These are phyloP conservation scores for Cnidoscolus chayamansa DNA, from an alignment of 441 rosid species.

Conservation along the genomic window DNA sequence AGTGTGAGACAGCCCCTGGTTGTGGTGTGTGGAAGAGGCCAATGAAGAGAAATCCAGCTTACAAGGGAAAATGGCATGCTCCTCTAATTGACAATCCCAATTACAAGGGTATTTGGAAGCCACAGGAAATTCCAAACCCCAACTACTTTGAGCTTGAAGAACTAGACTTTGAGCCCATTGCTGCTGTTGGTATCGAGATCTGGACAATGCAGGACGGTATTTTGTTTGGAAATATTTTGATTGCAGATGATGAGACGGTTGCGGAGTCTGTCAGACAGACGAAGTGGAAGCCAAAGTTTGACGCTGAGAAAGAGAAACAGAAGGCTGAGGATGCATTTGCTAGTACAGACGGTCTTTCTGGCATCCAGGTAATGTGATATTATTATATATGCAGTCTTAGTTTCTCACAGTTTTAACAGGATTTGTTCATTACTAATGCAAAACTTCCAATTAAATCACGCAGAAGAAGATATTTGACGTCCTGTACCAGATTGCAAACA, in stretches of 20 bases:
- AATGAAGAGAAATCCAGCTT: slow-evolving; percentile 81
- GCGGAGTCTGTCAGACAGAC: slow-evolving; percentile 54
- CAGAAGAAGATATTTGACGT: slow-evolving; percentile 83
- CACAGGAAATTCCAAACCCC: slow-evolving; percentile 84
- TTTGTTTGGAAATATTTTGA: slow-evolving; percentile 83
- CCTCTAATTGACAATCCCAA: slow-evolving; percentile 87
- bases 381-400: background rate
- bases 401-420: background rate
- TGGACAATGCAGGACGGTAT: slow-evolving; percentile 99
- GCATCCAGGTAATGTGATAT: slow-evolving; percentile 52
- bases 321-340: slow-evolving; percentile 61
- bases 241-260: slow-evolving; percentile 63
- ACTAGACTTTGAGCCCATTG: slow-evolving; percentile 78
- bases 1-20: slow-evolving; percentile 79
- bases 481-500: slow-evolving; percentile 76
- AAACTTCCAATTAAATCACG: slow-evolving; percentile 19
- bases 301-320: slow-evolving; percentile 75
- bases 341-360: slow-evolving; percentile 52
- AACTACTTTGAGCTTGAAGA: slow-evolving; percentile 71
- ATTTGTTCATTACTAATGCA: slow-evolving; percentile 3
- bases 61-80: slow-evolving; percentile 93
- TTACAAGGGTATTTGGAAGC: slow-evolving; percentile 92
- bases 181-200: slow-evolving; percentile 92
- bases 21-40: slow-evolving; percentile 98
- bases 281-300: slow-evolving; percentile 77